Evolutionary conservation across 331 rosid species (phyloP), one percentile per base, ranked within the genome.

Genomic region (Saraca asoca): DNA sequence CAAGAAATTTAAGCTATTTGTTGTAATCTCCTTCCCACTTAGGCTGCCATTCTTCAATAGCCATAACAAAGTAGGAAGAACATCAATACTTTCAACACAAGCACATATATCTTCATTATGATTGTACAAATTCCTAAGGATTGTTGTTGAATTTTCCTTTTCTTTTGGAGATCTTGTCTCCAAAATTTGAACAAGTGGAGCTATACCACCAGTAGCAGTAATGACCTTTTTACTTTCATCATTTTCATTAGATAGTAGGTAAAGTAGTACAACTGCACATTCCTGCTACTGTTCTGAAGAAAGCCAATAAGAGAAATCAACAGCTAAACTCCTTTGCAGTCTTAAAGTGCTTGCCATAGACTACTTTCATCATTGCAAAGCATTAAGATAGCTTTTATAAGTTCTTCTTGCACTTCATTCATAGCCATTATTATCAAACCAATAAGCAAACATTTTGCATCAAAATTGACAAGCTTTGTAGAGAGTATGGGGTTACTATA

Each of bases 221-320:
- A 94, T 90, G 63, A 96, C 97, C 98, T 96, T 88, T 72, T 87
- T 93, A 75, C n/a, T n/a, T n/a, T n/a, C n/a, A n/a, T n/a, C n/a
- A n/a, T n/a, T n/a, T n/a, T n/a, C n/a, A n/a, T n/a, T 75, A 4
- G 96, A 85, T 64, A 93, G 83, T 79, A 93, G 89, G 83, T 87
- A 84, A 69, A 93, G 98, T 48, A 93, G 85, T 12, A 97, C 91
- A 72, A 93, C 98, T 55, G 97, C 96, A 83, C 96, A 93, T 77
- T 93, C 98, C 79, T 93, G 98, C 72, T 93, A 97, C 76, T 93
- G 98, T 78, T 93, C 97, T 72, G 98, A 93, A 54, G 98, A 93
- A 73, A 90, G 97, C 98, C 98, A 11, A 93, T 83, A 53, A 93
- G 97, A 71, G 97, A 93, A 68, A 93, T 93, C 82, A 93, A 79